These are phyloP conservation scores for Heliophila coronopifolia DNA, from an alignment of 441 rosid genomes.

Conservation along the genomic window DNA sequence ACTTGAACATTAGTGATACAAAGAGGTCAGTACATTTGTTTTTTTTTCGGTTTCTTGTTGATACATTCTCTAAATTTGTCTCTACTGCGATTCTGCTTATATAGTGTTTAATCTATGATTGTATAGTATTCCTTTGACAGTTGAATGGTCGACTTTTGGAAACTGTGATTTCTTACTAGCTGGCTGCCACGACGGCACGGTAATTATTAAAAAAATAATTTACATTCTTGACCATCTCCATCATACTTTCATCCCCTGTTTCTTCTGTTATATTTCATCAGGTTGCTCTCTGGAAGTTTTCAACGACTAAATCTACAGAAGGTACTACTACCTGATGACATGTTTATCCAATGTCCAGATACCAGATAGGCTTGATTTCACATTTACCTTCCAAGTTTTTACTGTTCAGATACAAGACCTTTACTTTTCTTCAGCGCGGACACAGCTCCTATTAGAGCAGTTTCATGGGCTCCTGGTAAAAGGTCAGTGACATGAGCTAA, in stretches of 20 bases:
- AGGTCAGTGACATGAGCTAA: conserved; percentile 42
- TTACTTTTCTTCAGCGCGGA: conserved; percentile 79
- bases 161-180: conserved; percentile 72
- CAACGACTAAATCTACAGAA: conserved; percentile 38
- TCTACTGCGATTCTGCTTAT: conserved; percentile 9
- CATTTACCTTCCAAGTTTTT: conserved; percentile 15
- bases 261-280: conserved; percentile 25
- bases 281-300: conserved; percentile 97
- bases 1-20: conserved; percentile 51
- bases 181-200: conserved; percentile 97
- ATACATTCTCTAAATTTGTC: neutral
- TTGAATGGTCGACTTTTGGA: conserved; percentile 74
- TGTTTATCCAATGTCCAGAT: conserved; percentile 13
- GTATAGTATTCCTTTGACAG: conserved; percentile 51
- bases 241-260: neutral
- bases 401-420: conserved; percentile 75
- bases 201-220: conserved; percentile 25
- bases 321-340: conserved; percentile 38
- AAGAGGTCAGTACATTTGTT: conserved; percentile 47
- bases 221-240: neutral
- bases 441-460: conserved; percentile 69
- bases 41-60: neutral
- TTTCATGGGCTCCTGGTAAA: conserved; percentile 83
- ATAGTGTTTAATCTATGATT: neutral
- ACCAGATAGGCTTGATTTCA: conserved; percentile 8